phyloP scores from a whole-genome alignment of 768 basidiomycete genomes.

The Xerocomellus intermedius region DNA sequence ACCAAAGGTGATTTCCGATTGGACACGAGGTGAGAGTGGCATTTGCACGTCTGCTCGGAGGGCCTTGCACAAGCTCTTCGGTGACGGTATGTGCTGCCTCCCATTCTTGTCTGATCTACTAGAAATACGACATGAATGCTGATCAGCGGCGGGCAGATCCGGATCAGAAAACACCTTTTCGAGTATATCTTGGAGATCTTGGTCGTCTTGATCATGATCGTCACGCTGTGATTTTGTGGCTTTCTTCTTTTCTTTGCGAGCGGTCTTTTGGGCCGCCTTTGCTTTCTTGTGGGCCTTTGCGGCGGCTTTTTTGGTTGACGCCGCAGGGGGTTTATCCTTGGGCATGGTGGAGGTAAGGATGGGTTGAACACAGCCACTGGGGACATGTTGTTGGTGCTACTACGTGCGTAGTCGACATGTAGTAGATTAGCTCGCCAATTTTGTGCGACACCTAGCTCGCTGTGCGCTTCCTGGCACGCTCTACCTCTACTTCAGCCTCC shows the following conservation, averaged over 20 bases:
- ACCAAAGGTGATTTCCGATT: constrained; percentile 78
- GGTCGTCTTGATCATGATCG: constrained; percentile 62
- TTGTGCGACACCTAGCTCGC: too few species aligned
- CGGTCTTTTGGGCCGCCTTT: constrained; percentile 64
- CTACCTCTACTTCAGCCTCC: too few species aligned
- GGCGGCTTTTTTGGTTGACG: constrained; percentile 38
- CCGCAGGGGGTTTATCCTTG: constrained; percentile 15
- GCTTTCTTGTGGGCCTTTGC: constrained; percentile 67
- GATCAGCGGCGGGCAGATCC: neutral
- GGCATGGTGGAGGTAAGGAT: constrained; percentile 13
- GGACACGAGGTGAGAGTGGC: constrained; percentile 82
- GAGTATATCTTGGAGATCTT: constrained; percentile 82
- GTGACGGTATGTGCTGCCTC: constrained; percentile 79
- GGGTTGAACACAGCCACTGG: too few species aligned
- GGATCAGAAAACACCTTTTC: constrained; percentile 54
- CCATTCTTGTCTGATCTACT: constrained; percentile 83
- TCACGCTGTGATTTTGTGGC: constrained; percentile 38
- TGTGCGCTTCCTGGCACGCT: too few species aligned
- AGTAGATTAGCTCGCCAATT: too few species aligned
- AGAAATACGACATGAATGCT: constrained; percentile 3
- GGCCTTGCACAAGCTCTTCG: constrained; percentile 80
- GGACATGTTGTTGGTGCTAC: too few species aligned
- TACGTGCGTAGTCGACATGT: too few species aligned
- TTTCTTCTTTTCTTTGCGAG: constrained; percentile 68
- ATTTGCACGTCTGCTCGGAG: constrained; percentile 80